Base-by-base conservation (phyloP, 164 flowering plant species). In the Tinospora cordifolia region DNA sequence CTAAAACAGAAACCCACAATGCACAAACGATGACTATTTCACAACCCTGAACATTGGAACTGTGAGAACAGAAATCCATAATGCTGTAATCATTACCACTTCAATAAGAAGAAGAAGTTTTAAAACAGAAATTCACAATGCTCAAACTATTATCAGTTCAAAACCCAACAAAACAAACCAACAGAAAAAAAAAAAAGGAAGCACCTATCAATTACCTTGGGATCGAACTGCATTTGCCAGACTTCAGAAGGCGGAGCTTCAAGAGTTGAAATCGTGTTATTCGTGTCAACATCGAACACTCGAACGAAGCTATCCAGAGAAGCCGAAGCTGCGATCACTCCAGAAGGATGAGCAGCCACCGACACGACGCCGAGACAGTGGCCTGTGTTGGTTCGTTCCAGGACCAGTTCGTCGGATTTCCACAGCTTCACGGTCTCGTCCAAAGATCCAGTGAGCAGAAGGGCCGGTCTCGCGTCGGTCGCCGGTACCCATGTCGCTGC, bases 221-320 rank as follows among this genome's bases (percentile, higher is more conserved):
- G 99, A 75, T 92, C 83, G 71, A 95, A 95, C 76, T 83, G 85
- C 96, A 95, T 81, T 79, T 92, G 93, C 98, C 98, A 95, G 69
- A 90, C 94, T 80, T 95, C 98, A 51, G 97, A 90, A 1, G 99
- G 98, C 1, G 98, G 91, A 59, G 97, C 92, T 76, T 92, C 98
- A 65, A 95, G 96, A 25, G 92, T 87, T 67, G 99, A 88, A 39
- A 95, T 84, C 26, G 97, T 92, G 63, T 84, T 81, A 73, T 95
- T 95, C 46, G 92, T 79, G 60, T 87, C 91, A 8, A 95, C 98
- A 70, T 95, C 94, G 62, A 95, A 95, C 5, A 95, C 97, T 22
- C 98, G 81, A 39, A 95, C 81, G 74, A 92, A 92, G 84, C 97
- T 89, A 63, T 95, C 99, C 22, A 95, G 83, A 6, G 98, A 90